A percentile compares a stretch with the other conserved stretches of the same genome.
phyloP scores from a whole-genome alignment of 345 rosid species.

The Gossypium rotundifolium region DNA sequence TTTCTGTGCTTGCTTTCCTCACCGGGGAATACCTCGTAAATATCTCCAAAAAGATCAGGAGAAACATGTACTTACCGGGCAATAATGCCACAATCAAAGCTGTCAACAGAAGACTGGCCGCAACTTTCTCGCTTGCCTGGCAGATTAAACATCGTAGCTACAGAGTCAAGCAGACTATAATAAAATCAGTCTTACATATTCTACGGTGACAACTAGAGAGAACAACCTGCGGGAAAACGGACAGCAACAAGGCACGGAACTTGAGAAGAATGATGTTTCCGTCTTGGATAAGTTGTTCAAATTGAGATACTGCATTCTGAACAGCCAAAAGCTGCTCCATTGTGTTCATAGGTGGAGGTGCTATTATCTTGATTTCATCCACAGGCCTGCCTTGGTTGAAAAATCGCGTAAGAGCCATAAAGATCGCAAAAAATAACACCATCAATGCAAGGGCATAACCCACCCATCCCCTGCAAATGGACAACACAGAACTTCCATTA shows the following conservation, averaged over 20 bases:
- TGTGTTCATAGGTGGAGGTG: conserved; percentile 84
- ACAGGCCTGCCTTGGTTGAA: conserved; percentile 47
- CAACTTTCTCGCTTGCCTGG: conserved; percentile 82
- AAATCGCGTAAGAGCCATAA: conserved; percentile 60
- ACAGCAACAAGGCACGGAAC: conserved; percentile 67
- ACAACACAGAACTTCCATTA: conserved; percentile 4
- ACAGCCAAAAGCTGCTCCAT: conserved; percentile 97
- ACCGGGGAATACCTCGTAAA: conserved; percentile 81
- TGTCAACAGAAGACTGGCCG: conserved; percentile 36
- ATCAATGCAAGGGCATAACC: conserved; percentile 48
- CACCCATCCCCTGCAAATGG: conserved; percentile 57
- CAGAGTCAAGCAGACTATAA: neutral
- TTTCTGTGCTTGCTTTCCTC: conserved; percentile 62
- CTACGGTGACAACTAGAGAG: neutral
- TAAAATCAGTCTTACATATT: neutral
- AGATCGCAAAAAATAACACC: conserved; percentile 44
- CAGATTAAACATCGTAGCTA: neutral
- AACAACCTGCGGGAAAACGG: conserved; percentile 72
- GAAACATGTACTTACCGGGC: conserved; percentile 54
- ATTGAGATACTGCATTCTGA: conserved; percentile 74
- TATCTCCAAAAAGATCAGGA: conserved; percentile 50
- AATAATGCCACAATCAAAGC: conserved; percentile 46
- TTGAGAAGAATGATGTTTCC: conserved; percentile 80
- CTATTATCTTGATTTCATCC: conserved; percentile 58
- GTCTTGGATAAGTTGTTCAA: conserved; percentile 74